Conservation (phyloP, 2,329 filamentous ascomycete species). For the Colletotrichum paranaense region DNA sequence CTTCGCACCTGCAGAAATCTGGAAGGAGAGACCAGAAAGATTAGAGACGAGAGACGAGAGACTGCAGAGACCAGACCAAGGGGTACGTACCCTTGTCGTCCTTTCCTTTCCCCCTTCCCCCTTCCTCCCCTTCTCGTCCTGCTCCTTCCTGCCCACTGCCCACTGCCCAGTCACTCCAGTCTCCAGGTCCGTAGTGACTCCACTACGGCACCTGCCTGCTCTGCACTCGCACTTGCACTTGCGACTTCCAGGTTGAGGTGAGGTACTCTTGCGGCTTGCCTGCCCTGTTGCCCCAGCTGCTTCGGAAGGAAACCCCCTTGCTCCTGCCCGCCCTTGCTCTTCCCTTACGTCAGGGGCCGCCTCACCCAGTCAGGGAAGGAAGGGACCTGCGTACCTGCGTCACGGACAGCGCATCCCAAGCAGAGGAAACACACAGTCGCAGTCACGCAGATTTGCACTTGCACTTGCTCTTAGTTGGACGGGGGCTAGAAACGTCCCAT, state of each 20-base stretch:
- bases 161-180: background rate
- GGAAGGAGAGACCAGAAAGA: background rate
- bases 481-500: conserved; percentile 33
- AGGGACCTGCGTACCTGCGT: conserved; percentile 36
- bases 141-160: background rate
- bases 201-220: background rate
- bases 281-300: background rate
- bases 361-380: conserved; percentile 26
- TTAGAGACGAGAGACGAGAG: background rate
- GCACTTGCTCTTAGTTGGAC: background rate
- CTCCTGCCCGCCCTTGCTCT: conserved; percentile 5
- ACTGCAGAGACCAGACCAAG: background rate
- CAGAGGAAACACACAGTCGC: conserved; percentile 8
- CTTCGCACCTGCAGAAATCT: too few relatives aligned
- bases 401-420: conserved; percentile 9
- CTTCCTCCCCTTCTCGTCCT: background rate
- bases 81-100: background rate
- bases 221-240: too few relatives aligned
- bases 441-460: too few relatives aligned
- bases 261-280: too few relatives aligned
- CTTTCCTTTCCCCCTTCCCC: background rate
- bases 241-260: too few relatives aligned
- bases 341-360: conserved; percentile 29
- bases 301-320: background rate
- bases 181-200: too few relatives aligned